Base-by-base conservation (phyloP, 345 rosid genomes). In the Gossypium bickii region DNA sequence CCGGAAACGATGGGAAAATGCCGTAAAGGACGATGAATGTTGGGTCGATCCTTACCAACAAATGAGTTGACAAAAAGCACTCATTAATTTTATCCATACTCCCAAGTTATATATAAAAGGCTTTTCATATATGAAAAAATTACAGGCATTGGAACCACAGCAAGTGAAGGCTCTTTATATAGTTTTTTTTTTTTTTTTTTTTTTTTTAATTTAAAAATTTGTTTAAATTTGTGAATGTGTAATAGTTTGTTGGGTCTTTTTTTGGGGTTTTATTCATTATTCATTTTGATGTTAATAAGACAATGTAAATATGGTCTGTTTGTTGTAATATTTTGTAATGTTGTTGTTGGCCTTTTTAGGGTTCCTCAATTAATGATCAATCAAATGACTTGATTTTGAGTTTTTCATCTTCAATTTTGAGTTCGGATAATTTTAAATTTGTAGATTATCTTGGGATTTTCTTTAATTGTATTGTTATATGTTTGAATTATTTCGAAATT, bases 21-120 rank as follows among this genome's bases (percentile, higher is more conserved):
- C 95, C 5, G 85, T 70, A 9, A 68, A 80, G 63, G 84, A 83
- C 74, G 98, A 94, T 71, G 81, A 9, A 71, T 94, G 98, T 78
- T 94, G 98, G 98, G 80, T 87, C 2, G 97, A 94, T 85, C 97
- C 97, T 80, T 17, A 51, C 47, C 79, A 60, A 77, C 67, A 55
- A 34, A 38, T 41, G 29, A 20, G n/a, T 64, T 49, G 80, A 81
- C 77, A 64, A 56, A 34, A 78, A 83, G 80, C 41, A 51, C 59
- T 17, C 71, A 51, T 18, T 79, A 69, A 66, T 76, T 67, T 34
- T 5, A 34, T 1, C 7, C 41, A 34, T 34, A 34, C 41, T 5
- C 7, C 7, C 41, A 34, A 34, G 41, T 34, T 34, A 34, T 34
- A 34, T 34, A 29, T 29, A 29, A 29, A 29, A 29, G 38, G 38